A percentile compares a stretch with the other conserved stretches of the same genome.
Evolutionary conservation across 176 grass and related monocot species (phyloP).

Genomic region (Stipa capillata): DNA sequence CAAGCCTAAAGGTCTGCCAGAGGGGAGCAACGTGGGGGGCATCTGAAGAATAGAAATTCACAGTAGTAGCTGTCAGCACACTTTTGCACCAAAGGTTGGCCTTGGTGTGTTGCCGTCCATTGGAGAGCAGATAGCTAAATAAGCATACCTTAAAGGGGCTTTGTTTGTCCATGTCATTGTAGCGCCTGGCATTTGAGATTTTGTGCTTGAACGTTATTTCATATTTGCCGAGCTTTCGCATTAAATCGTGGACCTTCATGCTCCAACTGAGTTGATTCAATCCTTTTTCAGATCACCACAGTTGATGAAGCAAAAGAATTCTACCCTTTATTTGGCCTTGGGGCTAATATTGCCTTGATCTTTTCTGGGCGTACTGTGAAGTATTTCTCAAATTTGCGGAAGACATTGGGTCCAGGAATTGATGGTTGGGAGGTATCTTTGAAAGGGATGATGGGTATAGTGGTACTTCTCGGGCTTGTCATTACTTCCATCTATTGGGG

Average conservation of each 20-base stretch:
- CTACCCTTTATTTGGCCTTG: conserved; percentile 85
- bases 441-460: conserved; percentile 96
- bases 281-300: conserved; percentile 65
- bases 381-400: conserved; percentile 83
- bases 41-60: neutral
- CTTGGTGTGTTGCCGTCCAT: neutral
- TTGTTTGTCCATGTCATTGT: neutral
- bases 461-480: conserved; percentile 63
- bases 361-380: conserved; percentile 78
- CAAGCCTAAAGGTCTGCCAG: neutral
- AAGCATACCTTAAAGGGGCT: neutral
- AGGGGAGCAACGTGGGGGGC: neutral
- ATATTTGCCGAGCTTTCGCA: neutral
- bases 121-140: neutral
- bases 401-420: conserved; percentile 75
- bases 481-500: conserved; percentile 71
- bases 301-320: conserved; percentile 93
- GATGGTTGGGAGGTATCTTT: conserved; percentile 87
- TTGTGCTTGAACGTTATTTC: neutral
- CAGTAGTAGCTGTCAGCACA: neutral
- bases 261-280: neutral
- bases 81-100: neutral
- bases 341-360: conserved; percentile 78
- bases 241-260: neutral
- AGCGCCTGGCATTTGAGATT: neutral